Conservation (phyloP, 164 flowering plant genomes). For the Warburgia ugandensis region DNA sequence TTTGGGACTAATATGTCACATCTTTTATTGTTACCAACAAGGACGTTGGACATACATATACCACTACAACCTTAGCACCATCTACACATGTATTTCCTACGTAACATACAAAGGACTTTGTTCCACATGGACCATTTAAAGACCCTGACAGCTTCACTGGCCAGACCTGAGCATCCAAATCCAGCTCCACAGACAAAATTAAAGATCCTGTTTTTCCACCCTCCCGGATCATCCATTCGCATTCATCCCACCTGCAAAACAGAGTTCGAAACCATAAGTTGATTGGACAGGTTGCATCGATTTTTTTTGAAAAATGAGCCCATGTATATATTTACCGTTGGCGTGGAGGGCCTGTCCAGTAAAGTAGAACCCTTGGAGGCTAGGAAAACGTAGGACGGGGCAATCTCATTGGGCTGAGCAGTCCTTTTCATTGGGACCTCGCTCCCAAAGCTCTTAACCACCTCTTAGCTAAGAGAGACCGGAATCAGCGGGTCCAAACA, state of each 20-base stretch:
- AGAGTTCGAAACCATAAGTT: not conserved
- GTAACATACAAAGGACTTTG: too few species aligned
- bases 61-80: too few species aligned
- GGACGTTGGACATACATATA: too few species aligned
- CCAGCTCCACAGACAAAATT: too few species aligned
- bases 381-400: conserved; percentile 61
- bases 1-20: too few species aligned
- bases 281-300: not conserved
- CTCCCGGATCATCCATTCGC: conserved; percentile 6
- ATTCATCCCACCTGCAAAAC: conserved; percentile 9
- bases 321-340: conserved; percentile 39
- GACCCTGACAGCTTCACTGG: too few species aligned
- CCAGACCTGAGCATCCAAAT: too few species aligned
- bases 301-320: not conserved
- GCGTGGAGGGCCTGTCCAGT: conserved; percentile 76
- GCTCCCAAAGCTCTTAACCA: conserved; percentile 36
- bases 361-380: conserved; percentile 46
- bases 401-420: conserved; percentile 66
- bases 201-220: too few species aligned
- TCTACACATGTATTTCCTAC: too few species aligned
- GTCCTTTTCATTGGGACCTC: conserved; percentile 76
- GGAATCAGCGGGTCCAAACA: conserved; percentile 76
- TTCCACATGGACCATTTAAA: too few species aligned
- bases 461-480: conserved; percentile 47
- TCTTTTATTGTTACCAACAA: too few species aligned